These are phyloP conservation scores for Alternaria solani DNA, from an alignment of 2,329 filamentous ascomycete species.

Conservation along the genomic window DNA sequence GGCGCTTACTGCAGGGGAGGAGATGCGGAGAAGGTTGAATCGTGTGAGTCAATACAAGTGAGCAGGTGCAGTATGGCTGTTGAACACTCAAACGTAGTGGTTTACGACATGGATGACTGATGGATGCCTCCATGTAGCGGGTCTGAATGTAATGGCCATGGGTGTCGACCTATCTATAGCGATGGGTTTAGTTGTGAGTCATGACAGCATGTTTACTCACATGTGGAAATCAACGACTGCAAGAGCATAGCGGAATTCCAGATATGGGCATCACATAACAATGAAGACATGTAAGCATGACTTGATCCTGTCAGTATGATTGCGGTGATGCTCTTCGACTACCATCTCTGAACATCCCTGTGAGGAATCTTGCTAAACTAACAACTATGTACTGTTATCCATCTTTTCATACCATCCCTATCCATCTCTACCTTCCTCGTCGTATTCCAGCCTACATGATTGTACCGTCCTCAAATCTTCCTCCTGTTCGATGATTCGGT, in stretches of 20 bases:
- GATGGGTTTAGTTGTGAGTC: not conserved
- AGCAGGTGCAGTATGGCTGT: not conserved
- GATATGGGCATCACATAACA: not conserved
- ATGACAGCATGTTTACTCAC: not conserved
- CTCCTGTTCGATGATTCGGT: not conserved
- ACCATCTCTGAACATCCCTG: not conserved
- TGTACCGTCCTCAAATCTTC: not conserved
- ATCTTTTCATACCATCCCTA: not conserved
- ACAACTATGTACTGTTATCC: not conserved
- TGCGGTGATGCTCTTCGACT: not conserved
- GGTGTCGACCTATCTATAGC: not conserved
- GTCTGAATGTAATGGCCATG: not conserved
- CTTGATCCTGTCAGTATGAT: not conserved
- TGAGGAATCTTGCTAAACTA: not conserved
- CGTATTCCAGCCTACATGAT: not conserved
- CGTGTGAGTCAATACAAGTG: constrained; percentile 11
- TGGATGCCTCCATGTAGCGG: not conserved
- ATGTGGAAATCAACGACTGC: not conserved
- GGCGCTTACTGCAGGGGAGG: constrained; percentile 31
- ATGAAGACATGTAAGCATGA: not conserved
- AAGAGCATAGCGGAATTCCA: not conserved
- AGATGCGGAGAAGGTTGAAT: constrained; percentile 35
- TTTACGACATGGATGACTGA: not conserved
- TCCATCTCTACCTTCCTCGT: not conserved
- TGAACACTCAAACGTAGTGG: not conserved